Evolutionary conservation across 495 filamentous ascomycete genomes (phyloP).

Genomic region (Neurospora sp.): DNA sequence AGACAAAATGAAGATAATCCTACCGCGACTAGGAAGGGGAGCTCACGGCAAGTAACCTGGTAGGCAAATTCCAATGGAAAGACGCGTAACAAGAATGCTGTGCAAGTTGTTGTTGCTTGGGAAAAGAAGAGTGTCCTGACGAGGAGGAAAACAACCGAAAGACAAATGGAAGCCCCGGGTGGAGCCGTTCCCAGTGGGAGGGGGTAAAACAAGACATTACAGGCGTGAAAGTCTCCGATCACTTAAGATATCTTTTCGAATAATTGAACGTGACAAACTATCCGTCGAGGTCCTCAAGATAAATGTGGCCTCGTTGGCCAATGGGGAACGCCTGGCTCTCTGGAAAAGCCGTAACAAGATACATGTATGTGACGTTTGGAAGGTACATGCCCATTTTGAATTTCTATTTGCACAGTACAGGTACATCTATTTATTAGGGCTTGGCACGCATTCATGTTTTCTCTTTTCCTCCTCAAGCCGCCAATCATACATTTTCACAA

Average conservation of each 20-base stretch:
- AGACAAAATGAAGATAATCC: too few species aligned
- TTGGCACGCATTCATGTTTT: background rate
- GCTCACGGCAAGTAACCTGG: too few species aligned
- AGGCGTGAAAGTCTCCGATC: too few species aligned
- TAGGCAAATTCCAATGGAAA: too few species aligned
- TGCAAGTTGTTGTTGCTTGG: too few species aligned
- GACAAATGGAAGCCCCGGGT: too few species aligned
- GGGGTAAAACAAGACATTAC: too few species aligned
- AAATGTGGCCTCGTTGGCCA: background rate
- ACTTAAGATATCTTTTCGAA: background rate
- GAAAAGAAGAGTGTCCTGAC: too few species aligned
- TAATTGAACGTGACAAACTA: background rate
- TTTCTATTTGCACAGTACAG: background rate
- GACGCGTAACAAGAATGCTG: too few species aligned
- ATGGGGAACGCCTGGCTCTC: background rate
- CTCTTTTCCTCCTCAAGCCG: background rate
- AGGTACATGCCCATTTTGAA: background rate
- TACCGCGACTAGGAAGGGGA: too few species aligned
- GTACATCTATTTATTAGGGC: background rate
- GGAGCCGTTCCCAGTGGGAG: too few species aligned
- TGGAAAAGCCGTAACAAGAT: background rate
- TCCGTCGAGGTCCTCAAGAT: background rate
- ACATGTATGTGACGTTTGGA: background rate
- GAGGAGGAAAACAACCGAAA: too few species aligned
- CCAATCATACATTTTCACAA: background rate